Evolutionary conservation across 2,329 filamentous ascomycete species (phyloP), one percentile per base, ranked within the genome.

Genomic region (Pseudocercospora musae): DNA sequence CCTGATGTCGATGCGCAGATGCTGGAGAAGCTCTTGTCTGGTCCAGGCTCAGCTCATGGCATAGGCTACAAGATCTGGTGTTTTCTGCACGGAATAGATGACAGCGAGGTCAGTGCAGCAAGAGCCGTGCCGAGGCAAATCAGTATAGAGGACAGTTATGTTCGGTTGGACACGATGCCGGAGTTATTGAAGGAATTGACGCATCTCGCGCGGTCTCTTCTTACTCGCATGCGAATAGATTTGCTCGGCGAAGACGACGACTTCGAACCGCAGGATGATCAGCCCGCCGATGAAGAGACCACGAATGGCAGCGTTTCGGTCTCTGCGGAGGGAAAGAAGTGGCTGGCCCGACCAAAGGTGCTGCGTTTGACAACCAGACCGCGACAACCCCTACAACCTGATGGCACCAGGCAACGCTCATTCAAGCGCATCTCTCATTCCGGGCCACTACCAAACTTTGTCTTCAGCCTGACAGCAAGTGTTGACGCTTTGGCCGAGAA

Each of bases 121-220:
- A 85, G 85, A 68, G 84, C 87, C 49, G 77, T 96, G 1, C 94
- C 94, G 0, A 87, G 86, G 1, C 93, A 97, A 75, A 96, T 98
- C 73, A 95, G 91, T 75, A 95, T 98, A 66, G 94, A 98, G 73
- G 93, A 98, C 76, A 95, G 92, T 15, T 98, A 96, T 74, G 83
- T 85, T 23, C 86, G 87, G 0, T 79, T 96, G 1, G 85, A 89
- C 68, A 87, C 82, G 0, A 73, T 89, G 57, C 75, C 85, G 0
- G 83, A 87, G 62, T 86, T 96, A 29, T 78, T 80, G 46, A 85
- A 84, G 65, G 89, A 96, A 76, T 79, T 97, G 44, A 76, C 79
- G n/a, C 82, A 85, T 63, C 79, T 97, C 1, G 82, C 89, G 0
- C 80, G 79, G 11, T 92, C 89, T 67, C 80, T 98, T 9, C 75